Conservation (phyloP, 192 early-diverging fungal genomes). For the Backusella circina region DNA sequence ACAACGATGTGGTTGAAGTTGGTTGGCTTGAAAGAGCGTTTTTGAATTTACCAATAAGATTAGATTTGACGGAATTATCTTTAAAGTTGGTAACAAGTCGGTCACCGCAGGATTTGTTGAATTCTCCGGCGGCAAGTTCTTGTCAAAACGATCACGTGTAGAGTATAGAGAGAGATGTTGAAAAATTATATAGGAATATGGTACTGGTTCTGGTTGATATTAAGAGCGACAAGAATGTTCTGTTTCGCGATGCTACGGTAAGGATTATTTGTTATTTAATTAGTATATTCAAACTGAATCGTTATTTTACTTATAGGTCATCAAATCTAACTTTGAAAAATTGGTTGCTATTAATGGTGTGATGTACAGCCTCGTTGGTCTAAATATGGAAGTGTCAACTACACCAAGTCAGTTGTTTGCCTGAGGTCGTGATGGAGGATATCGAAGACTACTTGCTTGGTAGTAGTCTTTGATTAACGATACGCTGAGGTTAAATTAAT, state of each 20-base stretch:
- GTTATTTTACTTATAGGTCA: no score
- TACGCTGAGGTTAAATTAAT: no score
- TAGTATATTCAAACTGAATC: background rate
- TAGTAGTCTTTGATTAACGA: no score
- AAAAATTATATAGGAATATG: background rate
- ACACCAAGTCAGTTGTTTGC: conserved; percentile 32
- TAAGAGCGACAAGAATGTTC: no score
- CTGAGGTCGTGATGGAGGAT: conserved; percentile 32
- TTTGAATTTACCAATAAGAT: background rate
- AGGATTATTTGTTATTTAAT: background rate
- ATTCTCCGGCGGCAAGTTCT: background rate
- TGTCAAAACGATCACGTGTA: background rate
- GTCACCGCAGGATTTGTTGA: background rate
- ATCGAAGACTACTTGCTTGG: conserved; percentile 20
- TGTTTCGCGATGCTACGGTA: background rate
- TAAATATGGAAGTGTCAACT: conserved; percentile 35
- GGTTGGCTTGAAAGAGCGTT: conserved; percentile 23
- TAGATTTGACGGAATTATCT: background rate
- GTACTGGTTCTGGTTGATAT: background rate
- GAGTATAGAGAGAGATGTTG: background rate
- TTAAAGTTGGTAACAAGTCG: no score
- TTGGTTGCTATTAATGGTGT: no score
- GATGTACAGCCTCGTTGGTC: conserved; percentile 31
- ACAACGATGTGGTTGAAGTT: conserved; percentile 27
- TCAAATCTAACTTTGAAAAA: conserved; percentile 26